Base-by-base conservation (phyloP, 768 basidiomycete genomes). In the Phaffia australis region DNA sequence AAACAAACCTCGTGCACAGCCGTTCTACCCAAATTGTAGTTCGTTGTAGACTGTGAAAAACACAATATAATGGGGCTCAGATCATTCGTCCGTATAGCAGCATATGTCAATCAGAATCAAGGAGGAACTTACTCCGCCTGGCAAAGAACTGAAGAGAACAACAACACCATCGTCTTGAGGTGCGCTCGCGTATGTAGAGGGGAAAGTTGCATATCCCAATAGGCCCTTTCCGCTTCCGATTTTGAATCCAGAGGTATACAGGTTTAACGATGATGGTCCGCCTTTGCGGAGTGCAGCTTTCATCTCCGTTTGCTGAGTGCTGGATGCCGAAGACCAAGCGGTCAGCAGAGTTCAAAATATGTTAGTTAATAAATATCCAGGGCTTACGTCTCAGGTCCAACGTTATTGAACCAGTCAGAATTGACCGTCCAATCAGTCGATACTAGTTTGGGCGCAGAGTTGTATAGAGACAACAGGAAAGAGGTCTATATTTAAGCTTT, bases 1-100 rank as follows among this genome's bases (percentile, higher is more conserved):
- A 83, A 82, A n/a, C 83, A 82, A 57, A 78, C 80, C 73, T 84
- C 83, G 71, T 84, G 83, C 18, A 80, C 82, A 67, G 81, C 70
- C 54, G 81, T 84, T 46, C 61, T 49, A 29, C 70, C 70, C 73
- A 80, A 69, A 74, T 83, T 78, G 74, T 71, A 83, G 62, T 75
- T 74, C 14, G 71, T 46, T 4, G 78, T 73, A 49, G 77, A 73
- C 35, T 42, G 11, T 42, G 35, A 11, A 42, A 11, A 42, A 11
- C 11, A 11, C 6, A 42, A 5, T 11, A 42, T 42, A 42, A 42
- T 11, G 11, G 35, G 11, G 35, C 35, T 5, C 35, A 42, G 4
- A 42, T 42, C 35, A 11, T 42, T 42, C 35, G 11, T n/a, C n/a
- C n/a, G n/a, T n/a, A n/a, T n/a, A n/a, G n/a, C n/a, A n/a, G n/a